Evolutionary conservation across 352 stramenopile genomes (phyloP).

Genomic region (Phytophthora europaea): DNA sequence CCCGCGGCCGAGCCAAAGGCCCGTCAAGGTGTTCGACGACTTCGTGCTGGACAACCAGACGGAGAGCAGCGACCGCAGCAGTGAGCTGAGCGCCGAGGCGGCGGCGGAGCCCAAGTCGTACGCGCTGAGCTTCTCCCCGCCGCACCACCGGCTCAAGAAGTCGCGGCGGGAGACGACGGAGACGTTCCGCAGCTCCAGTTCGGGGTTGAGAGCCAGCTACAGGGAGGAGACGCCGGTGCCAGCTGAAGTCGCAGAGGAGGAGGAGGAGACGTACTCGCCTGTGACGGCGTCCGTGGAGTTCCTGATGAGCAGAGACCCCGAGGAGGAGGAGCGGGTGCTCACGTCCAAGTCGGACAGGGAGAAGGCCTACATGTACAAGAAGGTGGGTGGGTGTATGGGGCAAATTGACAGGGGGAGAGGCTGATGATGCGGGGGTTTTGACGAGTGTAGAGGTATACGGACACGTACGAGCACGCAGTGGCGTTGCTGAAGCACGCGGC

Average conservation of each 20-base stretch:
- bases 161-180: conserved; percentile 11
- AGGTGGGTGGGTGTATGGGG: conserved; percentile 40
- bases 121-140: conserved; percentile 43
- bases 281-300: conserved; percentile 61
- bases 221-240: background rate
- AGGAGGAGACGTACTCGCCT: conserved; percentile 34
- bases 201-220: background rate
- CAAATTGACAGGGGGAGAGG: background rate
- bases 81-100: conserved; percentile 27
- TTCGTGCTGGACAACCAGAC: conserved; percentile 45
- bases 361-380: conserved; percentile 79
- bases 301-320: conserved; percentile 59
- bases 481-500: conserved; percentile 56
- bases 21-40: conserved; percentile 39
- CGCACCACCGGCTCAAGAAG: conserved; percentile 27
- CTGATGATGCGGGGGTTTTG: background rate
- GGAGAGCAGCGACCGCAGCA: conserved; percentile 37
- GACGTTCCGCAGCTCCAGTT: conserved; percentile 15
- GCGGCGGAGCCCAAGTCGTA: conserved; percentile 26
- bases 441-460: conserved; percentile 62
- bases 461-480: conserved; percentile 73
- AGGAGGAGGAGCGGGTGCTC: conserved; percentile 69
- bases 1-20: conserved; percentile 11
- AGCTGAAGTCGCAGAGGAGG: background rate
- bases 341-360: conserved; percentile 70